A percentile compares a stretch with the other conserved stretches of the same genome.
Evolutionary conservation across 768 basidiomycete genomes (phyloP).

Genomic region (Tubosaeta sp.): DNA sequence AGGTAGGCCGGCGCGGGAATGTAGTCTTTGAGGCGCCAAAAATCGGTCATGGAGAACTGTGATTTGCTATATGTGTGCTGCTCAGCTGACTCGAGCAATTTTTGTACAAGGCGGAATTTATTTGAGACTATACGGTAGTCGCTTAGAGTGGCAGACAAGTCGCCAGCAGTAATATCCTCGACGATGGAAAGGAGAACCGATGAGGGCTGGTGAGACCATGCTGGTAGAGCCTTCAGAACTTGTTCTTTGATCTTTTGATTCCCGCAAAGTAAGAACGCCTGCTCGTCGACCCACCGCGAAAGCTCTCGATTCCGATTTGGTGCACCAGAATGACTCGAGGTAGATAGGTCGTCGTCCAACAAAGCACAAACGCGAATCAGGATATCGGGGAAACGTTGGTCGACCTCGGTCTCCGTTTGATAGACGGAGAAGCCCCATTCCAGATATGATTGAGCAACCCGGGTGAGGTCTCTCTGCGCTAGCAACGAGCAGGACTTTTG

Average conservation of each 20-base stretch:
- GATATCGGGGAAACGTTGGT: slow-evolving; percentile 57
- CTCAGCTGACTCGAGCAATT: slow-evolving; percentile 49
- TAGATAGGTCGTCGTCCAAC: slow-evolving; percentile 49
- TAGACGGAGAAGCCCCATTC: slow-evolving; percentile 70
- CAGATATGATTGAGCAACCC: slow-evolving; percentile 69
- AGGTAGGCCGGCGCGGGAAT: slow-evolving; percentile 55
- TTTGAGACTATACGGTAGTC: slow-evolving; percentile 62
- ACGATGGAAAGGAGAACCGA: slow-evolving; percentile 41
- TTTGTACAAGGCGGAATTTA: slow-evolving; percentile 73
- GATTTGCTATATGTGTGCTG: slow-evolving; percentile 35
- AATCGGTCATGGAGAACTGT: slow-evolving; percentile 56
- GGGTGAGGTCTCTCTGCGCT: slow-evolving; percentile 61
- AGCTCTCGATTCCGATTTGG: slow-evolving; percentile 44
- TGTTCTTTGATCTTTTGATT: slow-evolving; percentile 37
- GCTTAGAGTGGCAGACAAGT: slow-evolving; percentile 51
- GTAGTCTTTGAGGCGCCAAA: slow-evolving; percentile 82
- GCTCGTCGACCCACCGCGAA: slow-evolving; percentile 59
- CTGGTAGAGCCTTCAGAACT: slow-evolving; percentile 54
- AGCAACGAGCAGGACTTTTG: slow-evolving; percentile 65
- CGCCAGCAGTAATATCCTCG: slow-evolving; percentile 42
- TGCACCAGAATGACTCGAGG: slow-evolving; percentile 27
- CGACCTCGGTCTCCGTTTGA: slow-evolving; percentile 34
- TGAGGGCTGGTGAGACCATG: slow-evolving; percentile 71
- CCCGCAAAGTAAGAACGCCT: slow-evolving; percentile 41
- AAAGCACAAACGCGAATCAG: slow-evolving; percentile 65